Conservation (phyloP, 768 basidiomycete species). For the Mycena rosella region DNA sequence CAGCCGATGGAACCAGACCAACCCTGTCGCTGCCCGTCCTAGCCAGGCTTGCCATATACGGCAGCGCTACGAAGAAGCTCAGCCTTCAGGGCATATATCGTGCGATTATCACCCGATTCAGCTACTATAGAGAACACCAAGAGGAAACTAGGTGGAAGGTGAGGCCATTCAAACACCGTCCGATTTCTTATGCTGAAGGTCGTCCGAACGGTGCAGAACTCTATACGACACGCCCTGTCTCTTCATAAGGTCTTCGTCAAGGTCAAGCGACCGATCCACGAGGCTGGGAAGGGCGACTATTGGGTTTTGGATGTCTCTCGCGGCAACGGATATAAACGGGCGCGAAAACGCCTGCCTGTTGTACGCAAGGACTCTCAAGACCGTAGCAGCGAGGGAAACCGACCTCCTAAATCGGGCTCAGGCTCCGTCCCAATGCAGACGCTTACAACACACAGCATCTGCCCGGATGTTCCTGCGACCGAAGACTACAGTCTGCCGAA, state of each 20-base stretch:
- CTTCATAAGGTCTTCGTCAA: slow-evolving; percentile 7
- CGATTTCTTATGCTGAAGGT: not conserved
- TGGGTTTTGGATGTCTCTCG: slow-evolving; percentile 1
- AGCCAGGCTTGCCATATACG: slow-evolving; percentile 74
- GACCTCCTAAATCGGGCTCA: not conserved
- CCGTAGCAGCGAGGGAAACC: not conserved
- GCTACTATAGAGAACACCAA: slow-evolving; percentile 57
- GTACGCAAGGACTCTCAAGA: not conserved
- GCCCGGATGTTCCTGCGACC: not conserved
- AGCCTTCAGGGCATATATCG: slow-evolving; percentile 74
- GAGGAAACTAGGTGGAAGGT: slow-evolving; percentile 72
- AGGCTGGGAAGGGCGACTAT: not conserved
- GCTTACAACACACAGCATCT: not conserved
- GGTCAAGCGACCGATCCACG: not conserved
- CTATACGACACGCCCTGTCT: slow-evolving; percentile 27
- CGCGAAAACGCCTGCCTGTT: slow-evolving; percentile 1
- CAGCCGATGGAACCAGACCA: not conserved
- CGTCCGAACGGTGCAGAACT: not conserved
- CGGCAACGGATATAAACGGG: not conserved
- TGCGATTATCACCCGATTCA: slow-evolving; percentile 66
- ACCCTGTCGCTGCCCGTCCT: slow-evolving; percentile 26
- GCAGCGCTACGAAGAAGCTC: slow-evolving; percentile 64
- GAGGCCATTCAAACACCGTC: slow-evolving; percentile 7
- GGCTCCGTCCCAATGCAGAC: too few species aligned
- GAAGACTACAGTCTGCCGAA: not conserved